phyloP scores from a whole-genome alignment of 768 basidiomycete species.

The Favolaschia claudopus region DNA sequence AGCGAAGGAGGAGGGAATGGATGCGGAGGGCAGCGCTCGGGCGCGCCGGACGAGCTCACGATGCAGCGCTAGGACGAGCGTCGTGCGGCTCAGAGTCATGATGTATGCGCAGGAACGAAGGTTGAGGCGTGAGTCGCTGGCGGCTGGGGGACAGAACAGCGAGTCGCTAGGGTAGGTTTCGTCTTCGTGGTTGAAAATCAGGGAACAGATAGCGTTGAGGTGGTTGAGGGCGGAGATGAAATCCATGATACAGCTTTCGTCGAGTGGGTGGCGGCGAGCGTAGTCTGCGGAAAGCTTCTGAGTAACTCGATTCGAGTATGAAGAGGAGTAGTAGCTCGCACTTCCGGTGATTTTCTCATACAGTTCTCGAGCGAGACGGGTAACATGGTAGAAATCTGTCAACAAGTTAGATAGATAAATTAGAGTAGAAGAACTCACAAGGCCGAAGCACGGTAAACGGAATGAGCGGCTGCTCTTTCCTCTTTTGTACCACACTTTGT shows the following conservation, averaged over 20 bases:
- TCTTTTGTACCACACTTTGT: background rate
- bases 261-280: constrained; percentile 10
- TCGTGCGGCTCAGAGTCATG: background rate
- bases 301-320: background rate
- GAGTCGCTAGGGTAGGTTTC: background rate
- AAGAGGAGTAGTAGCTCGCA: no score
- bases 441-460: no score
- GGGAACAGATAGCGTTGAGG: background rate
- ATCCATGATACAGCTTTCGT: background rate
- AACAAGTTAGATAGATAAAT: background rate
- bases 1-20: no score
- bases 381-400: constrained; percentile 9
- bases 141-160: background rate
- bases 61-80: constrained; percentile 1
- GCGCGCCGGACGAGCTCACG: background rate
- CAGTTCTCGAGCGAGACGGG: background rate
- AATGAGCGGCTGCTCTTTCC: no score
- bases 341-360: constrained; percentile 9
- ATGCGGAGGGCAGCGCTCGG: background rate
- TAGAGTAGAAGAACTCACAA: background rate
- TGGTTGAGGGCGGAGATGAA: background rate
- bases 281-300: background rate
- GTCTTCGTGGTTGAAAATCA: background rate
- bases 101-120: background rate
- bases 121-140: background rate